Evolutionary conservation across 2,329 filamentous ascomycete species (phyloP), one percentile per base, ranked within the genome.

Genomic region (Xylariaceae sp.): DNA sequence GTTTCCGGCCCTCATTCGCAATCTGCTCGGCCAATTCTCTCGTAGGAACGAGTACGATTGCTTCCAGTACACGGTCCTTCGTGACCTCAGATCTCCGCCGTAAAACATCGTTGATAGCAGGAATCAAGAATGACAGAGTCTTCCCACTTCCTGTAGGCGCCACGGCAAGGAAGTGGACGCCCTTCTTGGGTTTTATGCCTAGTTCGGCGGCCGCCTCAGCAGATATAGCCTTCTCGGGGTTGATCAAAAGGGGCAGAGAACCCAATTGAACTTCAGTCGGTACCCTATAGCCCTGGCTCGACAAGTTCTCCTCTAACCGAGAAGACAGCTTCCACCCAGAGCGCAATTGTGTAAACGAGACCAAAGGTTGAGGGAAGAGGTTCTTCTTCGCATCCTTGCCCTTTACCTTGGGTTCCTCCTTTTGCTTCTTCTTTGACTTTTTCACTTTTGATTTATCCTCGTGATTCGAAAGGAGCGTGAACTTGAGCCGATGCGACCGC

Each of bases 111-210:
- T 96, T 88, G 67, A 99, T 86, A 2, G 92, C 82, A 0, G 93
- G 92, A 48, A 99, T 89, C 68, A 97, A 75, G 69, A 97, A 99
- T 15, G 92, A 91, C 64, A 99, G 78, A 0, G 94, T 99, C 79
- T 99, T 99, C 50, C 94, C 94, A 72, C 93, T 97, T 23, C 94
- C 94, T 0, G 94, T 99, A 1, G 94, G 94, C 2, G 94, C 94
- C 49, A 97, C 86, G 0, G 90, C 90, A 63, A 99, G 75, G 45
- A 99, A 84, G 76, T 99, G 88, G 3, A 93, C 78, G 10, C 73
- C 74, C 53, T 67, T 63, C 5, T 64, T 47, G 5, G 65, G 63
- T 34, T 65, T 64, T 34, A 71, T 63, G 11, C 69, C 67, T 17
- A 77, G 59, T 17, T 74, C 73, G 18, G 69, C 70, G 30, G 72